Evolutionary conservation across 345 rosid genomes (phyloP), one percentile per base, ranked within the genome.

Genomic region (Citrus reticulata): DNA sequence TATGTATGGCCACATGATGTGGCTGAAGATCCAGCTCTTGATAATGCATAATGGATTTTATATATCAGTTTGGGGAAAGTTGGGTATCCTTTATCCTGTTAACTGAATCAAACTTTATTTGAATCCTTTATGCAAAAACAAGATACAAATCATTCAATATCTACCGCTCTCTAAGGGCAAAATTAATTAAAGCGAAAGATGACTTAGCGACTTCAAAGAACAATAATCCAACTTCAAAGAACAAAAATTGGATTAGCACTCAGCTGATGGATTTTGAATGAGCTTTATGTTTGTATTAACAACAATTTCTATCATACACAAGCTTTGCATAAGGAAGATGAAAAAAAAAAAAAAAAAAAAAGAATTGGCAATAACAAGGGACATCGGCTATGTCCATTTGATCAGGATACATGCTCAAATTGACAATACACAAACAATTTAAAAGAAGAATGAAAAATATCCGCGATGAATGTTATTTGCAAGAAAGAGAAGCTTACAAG

Each of bases 311-410:
- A 75, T 72, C 73, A 32, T 4, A 59, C 54, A 49, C n/a, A 77
- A 69, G 81, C 68, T 37, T 79, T 68, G 83, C 79, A 68, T 16
- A 69, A 74, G n/a, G 68, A 70, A 58, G 57, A 68, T 59, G 29
- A 39, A 39, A 30, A 58, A 49, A 25, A 49, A 30, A 74, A 68
- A 25, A 60, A 30, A 49, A 55, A 19, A 49, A 74, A 49, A 55
- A 30, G 51, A 74, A 76, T 69, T 69, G 69, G 66, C 78, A 73
- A 62, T 58, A 82, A 78, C 73, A 54, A 30, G 34, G 84, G 78
- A 84, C 86, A 84, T 40, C 74, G 74, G 80, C 58, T 58, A 76
- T 83, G 87, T 67, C 86, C 88, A 34, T 79, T 49, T 68, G 37
- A 78, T 73, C 82, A 77, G 67, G 73, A 79, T 34, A 13, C 20